These are phyloP conservation scores for Phytopythium ostracodes DNA, from an alignment of 352 stramenopile genomes.

Conservation along the genomic window DNA sequence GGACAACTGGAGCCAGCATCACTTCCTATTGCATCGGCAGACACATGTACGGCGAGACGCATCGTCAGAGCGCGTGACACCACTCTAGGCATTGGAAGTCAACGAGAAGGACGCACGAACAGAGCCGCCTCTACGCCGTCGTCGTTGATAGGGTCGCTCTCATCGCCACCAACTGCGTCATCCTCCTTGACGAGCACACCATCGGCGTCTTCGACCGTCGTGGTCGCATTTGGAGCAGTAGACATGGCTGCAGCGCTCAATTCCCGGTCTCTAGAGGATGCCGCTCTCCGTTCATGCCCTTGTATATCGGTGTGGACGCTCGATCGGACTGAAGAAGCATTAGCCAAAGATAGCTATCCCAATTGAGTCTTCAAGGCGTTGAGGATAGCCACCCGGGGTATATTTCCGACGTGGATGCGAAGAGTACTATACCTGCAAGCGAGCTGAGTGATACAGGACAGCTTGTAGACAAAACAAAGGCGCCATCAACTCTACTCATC, in stretches of 20 bases:
- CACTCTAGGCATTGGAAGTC: no score
- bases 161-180: not conserved
- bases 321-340: not conserved
- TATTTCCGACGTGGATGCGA: not conserved
- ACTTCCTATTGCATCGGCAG: not conserved
- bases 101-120: not conserved
- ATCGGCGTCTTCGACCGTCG: not conserved
- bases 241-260: not conserved
- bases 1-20: not conserved
- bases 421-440: not conserved
- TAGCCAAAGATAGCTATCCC: constrained; percentile 1
- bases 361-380: no score
- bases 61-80: not conserved
- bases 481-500: not conserved
- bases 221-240: not conserved
- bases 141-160: not conserved
- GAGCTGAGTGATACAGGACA: no score
- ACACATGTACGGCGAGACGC: not conserved
- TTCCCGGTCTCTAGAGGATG: not conserved
- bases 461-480: not conserved
- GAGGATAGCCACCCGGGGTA: not conserved
- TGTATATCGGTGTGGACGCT: not conserved
- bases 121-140: not conserved
- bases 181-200: not conserved
- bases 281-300: not conserved